Conservation (phyloP, 768 basidiomycete species). For the Lactarius akahatsu region DNA sequence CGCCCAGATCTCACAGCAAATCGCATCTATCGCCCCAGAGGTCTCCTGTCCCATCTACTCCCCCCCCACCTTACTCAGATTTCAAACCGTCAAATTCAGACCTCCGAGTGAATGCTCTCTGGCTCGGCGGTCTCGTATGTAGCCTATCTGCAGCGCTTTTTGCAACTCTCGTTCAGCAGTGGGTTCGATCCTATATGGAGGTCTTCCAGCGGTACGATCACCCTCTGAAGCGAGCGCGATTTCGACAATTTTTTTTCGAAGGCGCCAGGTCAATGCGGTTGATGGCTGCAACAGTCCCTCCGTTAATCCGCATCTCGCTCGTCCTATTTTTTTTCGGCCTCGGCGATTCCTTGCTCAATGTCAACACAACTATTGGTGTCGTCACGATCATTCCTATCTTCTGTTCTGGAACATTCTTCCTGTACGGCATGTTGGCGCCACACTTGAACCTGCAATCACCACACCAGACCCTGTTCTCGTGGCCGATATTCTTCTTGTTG, state of each 20-base stretch:
- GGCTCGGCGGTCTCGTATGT: not conserved
- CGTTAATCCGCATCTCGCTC: not conserved
- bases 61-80: not conserved
- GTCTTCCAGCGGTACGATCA: not conserved
- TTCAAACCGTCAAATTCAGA: not conserved
- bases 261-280: not conserved
- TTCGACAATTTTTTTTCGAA: not conserved
- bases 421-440: not conserved
- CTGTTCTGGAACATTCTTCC: not conserved
- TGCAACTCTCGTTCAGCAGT: constrained; percentile 12
- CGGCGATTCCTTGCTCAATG: too few species aligned
- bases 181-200: constrained; percentile 2
- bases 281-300: not conserved
- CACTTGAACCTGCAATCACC: constrained; percentile 1
- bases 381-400: not conserved
- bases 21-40: not conserved
- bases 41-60: not conserved
- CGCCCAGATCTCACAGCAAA: constrained; percentile 7
- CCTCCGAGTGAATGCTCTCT: not conserved
- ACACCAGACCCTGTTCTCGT: not conserved
- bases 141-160: constrained; percentile 7
- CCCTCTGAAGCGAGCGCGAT: constrained; percentile 1
- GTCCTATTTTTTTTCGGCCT: too few species aligned
- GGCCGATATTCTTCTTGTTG: not conserved
- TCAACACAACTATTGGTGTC: too few species aligned